Conservation (phyloP, 345 rosid species). For the Firmiana major region DNA sequence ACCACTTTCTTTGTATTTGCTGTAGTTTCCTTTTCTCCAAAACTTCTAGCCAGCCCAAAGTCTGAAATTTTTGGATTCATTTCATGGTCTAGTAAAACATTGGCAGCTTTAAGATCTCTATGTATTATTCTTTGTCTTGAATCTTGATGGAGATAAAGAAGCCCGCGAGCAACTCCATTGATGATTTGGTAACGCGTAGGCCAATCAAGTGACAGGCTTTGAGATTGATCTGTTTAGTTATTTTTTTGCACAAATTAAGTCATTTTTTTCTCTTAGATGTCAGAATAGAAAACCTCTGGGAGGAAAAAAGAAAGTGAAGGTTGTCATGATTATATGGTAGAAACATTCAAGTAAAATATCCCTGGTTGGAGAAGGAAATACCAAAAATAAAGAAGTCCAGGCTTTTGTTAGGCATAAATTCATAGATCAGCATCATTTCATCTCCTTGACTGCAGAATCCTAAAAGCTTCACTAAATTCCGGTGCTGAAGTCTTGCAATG, state of each 20-base stretch:
- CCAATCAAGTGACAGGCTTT: slow-evolving; percentile 24
- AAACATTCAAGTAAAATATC: background rate
- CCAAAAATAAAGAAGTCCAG: slow-evolving; percentile 37
- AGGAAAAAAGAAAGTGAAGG: background rate
- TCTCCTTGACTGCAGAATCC: slow-evolving; percentile 33
- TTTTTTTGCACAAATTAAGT: background rate
- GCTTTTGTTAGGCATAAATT: slow-evolving; percentile 38
- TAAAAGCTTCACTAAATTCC: slow-evolving; percentile 38
- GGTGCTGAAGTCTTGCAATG: slow-evolving; percentile 36
- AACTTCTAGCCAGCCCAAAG: slow-evolving; percentile 42
- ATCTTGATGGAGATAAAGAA: slow-evolving; percentile 11
- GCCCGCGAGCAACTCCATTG: slow-evolving; percentile 34
- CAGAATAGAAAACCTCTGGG: background rate
- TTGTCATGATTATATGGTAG: too few relatives aligned
- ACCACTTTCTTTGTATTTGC: slow-evolving; percentile 43
- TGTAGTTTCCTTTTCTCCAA: slow-evolving; percentile 38
- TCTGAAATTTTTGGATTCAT: slow-evolving; percentile 14
- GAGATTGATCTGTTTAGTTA: slow-evolving; percentile 22
- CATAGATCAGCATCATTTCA: slow-evolving; percentile 30
- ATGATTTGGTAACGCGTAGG: slow-evolving; percentile 76
- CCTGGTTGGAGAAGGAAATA: slow-evolving; percentile 1
- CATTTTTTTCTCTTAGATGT: slow-evolving; percentile 36
- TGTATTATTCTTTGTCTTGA: slow-evolving; percentile 13
- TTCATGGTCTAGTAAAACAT: slow-evolving; percentile 7
- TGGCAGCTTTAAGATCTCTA: slow-evolving; percentile 17